These are phyloP conservation scores for Penicillium arizonense DNA, from an alignment of 495 filamentous ascomycete species.

Conservation along the genomic window DNA sequence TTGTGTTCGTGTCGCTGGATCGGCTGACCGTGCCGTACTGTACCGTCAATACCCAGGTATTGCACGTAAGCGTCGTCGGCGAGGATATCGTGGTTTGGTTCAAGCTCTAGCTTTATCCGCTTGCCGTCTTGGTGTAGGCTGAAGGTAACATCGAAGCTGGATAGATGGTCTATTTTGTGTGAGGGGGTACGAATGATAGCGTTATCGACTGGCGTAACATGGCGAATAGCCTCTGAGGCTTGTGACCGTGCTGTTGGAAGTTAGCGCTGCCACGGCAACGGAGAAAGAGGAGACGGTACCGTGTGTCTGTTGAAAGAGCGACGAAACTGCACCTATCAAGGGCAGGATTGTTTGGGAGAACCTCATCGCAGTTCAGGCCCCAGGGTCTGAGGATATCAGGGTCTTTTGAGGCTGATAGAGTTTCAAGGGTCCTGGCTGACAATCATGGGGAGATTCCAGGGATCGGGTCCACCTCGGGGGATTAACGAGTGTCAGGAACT, in stretches of 20 bases:
- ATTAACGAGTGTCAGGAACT: neutral
- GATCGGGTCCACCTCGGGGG: neutral
- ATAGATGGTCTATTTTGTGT: slow-evolving; percentile 72
- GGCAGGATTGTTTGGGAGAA: slow-evolving; percentile 17
- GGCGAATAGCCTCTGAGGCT: slow-evolving; percentile 71
- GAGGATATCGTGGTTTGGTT: slow-evolving; percentile 92
- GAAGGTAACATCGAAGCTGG: slow-evolving; percentile 82
- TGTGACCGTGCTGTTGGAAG: slow-evolving; percentile 61
- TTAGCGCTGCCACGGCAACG: slow-evolving; percentile 6
- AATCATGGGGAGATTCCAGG: neutral
- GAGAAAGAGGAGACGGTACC: slow-evolving; percentile 5
- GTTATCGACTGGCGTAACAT: slow-evolving; percentile 71
- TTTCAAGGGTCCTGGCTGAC: slow-evolving; percentile 9
- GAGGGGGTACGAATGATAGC: slow-evolving; percentile 75
- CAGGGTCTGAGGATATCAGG: neutral
- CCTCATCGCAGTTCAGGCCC: slow-evolving; percentile 19
- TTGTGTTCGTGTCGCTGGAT: slow-evolving; percentile 71
- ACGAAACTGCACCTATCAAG: slow-evolving; percentile 14
- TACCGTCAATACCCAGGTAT: slow-evolving; percentile 69
- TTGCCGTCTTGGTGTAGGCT: slow-evolving; percentile 63
- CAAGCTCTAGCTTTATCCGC: slow-evolving; percentile 73
- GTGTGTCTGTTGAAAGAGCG: slow-evolving; percentile 17
- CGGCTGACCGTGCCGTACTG: slow-evolving; percentile 55
- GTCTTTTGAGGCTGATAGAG: neutral
- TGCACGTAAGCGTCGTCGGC: slow-evolving; percentile 70